Evolutionary conservation across 2,329 filamentous ascomycete species (phyloP), one percentile per base, ranked within the genome.

Genomic region (Periglandula ipomoeae): DNA sequence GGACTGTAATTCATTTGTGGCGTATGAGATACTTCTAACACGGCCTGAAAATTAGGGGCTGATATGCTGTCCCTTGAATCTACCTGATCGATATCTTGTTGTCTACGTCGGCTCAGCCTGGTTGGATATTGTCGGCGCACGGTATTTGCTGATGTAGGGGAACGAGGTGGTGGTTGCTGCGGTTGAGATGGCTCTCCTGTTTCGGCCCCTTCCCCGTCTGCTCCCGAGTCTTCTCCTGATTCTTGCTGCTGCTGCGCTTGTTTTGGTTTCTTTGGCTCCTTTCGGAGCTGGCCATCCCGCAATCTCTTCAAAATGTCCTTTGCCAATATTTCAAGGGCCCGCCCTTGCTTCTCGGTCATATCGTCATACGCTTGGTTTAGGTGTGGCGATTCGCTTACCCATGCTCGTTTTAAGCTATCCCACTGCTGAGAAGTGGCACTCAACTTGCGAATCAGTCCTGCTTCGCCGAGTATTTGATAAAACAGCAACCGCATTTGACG

Each of bases 291-390:
- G 54, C 87, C 82, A 57, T 88, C 84, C 32, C 84, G 78, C 47
- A 85, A 73, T 43, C 87, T 75, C 66, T 90, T 90, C 75, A 87
- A 83, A 17, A 88, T 84, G 64, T 91, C 87, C 46, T 82, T 76
- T 46, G 84, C 85, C 3, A 93, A 67, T 0, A 85, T 72, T 52
- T 90, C 84, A 42, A 90, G 64, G 1, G 84, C 84, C 55, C 78
- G 82, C 30, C 79, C 61, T 61, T 82, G 86, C 41, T 71, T 65
- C 20, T 66, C 59, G 48, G 80, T 72, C 26, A 44, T 39, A 15
- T 39, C 32, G 0, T 71, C 69, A 8, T 87, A 66, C 9, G 81
- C 74, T 7, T 64, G 68, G 50, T 72, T 75, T 15, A 87, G 66
- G 4, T 81, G 61, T 8, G 72, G 67, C 0, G 76, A 82, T 24